Base-by-base conservation (phyloP, 495 filamentous ascomycete species). In the Corynascus novoguineensis region DNA sequence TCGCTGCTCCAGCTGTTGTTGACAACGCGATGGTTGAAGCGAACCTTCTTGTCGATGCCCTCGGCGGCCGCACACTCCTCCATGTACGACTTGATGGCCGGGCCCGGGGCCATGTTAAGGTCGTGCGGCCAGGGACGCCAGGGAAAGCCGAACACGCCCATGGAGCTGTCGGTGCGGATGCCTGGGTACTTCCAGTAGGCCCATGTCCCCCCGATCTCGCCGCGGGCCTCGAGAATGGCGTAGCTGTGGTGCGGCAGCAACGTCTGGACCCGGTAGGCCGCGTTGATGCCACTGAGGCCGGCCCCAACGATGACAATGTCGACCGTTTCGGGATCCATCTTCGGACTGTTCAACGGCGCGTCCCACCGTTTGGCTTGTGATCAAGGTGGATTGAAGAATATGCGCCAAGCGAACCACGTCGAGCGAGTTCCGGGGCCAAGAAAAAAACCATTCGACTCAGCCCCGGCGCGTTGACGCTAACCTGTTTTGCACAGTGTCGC, bases 201-300 rank as follows among this genome's bases (percentile, higher is more conserved):
- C 86, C 86, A 89, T 1, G 86, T 90, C 1, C 86, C 86, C 12
- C 86, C 86, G 5, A 88, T 71, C 4, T 69, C 71, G 47, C 71
- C 62, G 34, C 86, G 81, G 2, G 76, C 72, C 66, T 89, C 86
- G 28, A 89, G 75, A 53, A 90, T 77, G 34, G 79, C 73, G 64
- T 82, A 88, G 55, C 61, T 73, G 50, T 72, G 69, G 41, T 75
- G 61, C 0, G 87, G 84, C 5, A 83, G 64, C 57, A 81, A 69
- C 1, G 75, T 73, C 63, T 89, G 85, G 0, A 92, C 60, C 8
- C 83, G 80, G 60, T 90, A 89, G 9, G 76, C 87, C 41, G 83
- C 73, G 64, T 92, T 90, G 73, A 91, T 85, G 51, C 87, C 88
- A 42, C 83, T 86, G 58, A 92, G 81, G 22, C 88, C 87, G 1